Base-by-base conservation (phyloP, 768 basidiomycete genomes). In the Xerocomellus dryophilus region DNA sequence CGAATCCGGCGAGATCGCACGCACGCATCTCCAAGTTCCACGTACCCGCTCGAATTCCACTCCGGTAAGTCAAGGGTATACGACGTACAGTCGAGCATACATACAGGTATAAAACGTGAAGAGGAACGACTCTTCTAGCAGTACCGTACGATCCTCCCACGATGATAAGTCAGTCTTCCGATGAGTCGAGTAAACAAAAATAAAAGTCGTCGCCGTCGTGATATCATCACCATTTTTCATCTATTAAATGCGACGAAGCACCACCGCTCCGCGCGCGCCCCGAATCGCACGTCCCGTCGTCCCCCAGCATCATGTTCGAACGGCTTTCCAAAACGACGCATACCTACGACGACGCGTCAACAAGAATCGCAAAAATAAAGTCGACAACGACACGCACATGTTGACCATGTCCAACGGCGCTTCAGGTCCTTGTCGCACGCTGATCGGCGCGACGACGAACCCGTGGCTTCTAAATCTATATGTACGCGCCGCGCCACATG, bases 321-420 rank as follows among this genome's bases (percentile, higher is more conserved):
- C 48, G 3, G 68, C 67, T 17, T 61, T 63, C 69, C 68, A 69
- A 53, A 69, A 69, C 10, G 68, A 70, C 1, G 70, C 68, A 18
- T 70, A 71, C 68, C 70, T 71, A 23, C 11, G 15, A 29, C 27
- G 17, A 29, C 25, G 1, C 31, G 40, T 54, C 45, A 53, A 5
- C 7, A 29, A 1, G 8, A 17, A 29, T 11, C 29, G 21, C 7
- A 15, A 4, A 27, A 47, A 1, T 7, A 15, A 4, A 20, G 11
- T 11, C 20, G 7, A n/a, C 6, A 8, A 29, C 8, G 5, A 36
- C 7, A 67, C 81, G 49, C 61, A 84, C 86, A 88, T 88, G 63
- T 88, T 88, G 31, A 88, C 86, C 53, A 81, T 71, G 67, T 88
- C 86, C 47, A 89, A 76, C 4, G 83, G 79, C 6, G 59, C 66